These are phyloP conservation scores for Trichoderma atroviride DNA, from an alignment of 2,329 filamentous ascomycete species.

Conservation along the genomic window DNA sequence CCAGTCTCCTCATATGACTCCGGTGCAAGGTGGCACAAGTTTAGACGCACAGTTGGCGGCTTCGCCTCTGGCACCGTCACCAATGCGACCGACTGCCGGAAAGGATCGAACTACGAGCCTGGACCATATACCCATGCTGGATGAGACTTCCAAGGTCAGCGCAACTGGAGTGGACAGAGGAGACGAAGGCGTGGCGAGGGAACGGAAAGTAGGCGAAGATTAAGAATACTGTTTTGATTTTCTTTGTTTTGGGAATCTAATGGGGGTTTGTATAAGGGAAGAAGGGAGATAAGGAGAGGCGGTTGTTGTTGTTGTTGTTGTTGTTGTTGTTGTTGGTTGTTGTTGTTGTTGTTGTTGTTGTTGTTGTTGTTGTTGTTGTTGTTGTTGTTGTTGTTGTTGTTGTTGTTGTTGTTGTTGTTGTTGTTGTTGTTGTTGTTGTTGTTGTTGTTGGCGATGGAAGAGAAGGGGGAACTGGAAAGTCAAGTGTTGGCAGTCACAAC, in stretches of 20 bases:
- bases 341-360: too few species aligned
- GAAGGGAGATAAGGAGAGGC: neutral
- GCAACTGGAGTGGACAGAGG: slow-evolving; percentile 50
- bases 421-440: too few species aligned
- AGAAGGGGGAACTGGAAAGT: neutral
- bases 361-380: too few species aligned
- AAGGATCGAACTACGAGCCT: slow-evolving; percentile 41
- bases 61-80: slow-evolving; percentile 28
- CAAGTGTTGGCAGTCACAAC: neutral
- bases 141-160: slow-evolving; percentile 43
- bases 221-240: neutral
- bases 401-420: too few species aligned
- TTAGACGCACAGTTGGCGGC: slow-evolving; percentile 29
- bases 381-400: too few species aligned
- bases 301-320: too few species aligned
- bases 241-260: neutral
- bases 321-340: too few species aligned
- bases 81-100: slow-evolving; percentile 30
- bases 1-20: slow-evolving; percentile 41
- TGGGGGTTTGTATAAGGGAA: neutral
- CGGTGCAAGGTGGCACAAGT: slow-evolving; percentile 29
- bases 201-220: slow-evolving; percentile 45
- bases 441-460: neutral
- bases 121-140: slow-evolving; percentile 61
- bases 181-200: slow-evolving; percentile 50